Conservation (phyloP, 768 basidiomycete species). For the Psilocybe azurescens region DNA sequence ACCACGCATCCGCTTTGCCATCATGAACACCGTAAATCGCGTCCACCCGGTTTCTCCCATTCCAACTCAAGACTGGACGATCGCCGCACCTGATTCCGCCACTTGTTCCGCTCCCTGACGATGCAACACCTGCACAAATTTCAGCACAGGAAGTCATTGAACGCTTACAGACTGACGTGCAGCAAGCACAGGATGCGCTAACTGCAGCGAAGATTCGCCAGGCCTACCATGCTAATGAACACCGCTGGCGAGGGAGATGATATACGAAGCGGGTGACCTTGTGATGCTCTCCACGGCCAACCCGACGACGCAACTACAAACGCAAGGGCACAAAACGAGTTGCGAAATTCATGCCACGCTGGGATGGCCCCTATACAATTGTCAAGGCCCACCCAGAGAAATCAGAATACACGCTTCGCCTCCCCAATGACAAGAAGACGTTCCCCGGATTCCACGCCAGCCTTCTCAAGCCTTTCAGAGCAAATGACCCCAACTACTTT, state of each 20-base stretch:
- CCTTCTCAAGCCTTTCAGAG: conserved; percentile 27
- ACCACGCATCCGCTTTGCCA: conserved; percentile 31
- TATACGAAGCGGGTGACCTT: conserved; percentile 34
- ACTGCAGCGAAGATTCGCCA: conserved; percentile 26
- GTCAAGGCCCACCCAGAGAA: conserved; percentile 11
- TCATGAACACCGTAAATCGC: conserved; percentile 40
- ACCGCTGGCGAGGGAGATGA: conserved; percentile 23
- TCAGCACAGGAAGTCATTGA: conserved; percentile 6
- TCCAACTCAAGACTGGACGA: conserved; percentile 30
- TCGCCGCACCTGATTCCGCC: conserved; percentile 33
- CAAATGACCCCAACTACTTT: conserved; percentile 37
- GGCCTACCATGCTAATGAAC: conserved; percentile 33
- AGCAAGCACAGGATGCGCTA: conserved; percentile 10
- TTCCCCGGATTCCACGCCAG: conserved; percentile 41
- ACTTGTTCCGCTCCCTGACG: conserved; percentile 15
- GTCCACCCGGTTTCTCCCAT: conserved; percentile 38
- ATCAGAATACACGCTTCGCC: conserved; percentile 33
- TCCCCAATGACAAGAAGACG: conserved; percentile 29
- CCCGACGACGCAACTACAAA: conserved; percentile 33
- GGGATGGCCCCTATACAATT: conserved; percentile 33
- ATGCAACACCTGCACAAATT: conserved; percentile 5
- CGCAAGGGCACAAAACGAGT: conserved; percentile 30
- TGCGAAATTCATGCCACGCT: conserved; percentile 48
- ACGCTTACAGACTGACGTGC: background rate
- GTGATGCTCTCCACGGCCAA: conserved; percentile 43